phyloP scores from a whole-genome alignment of 2,329 filamentous ascomycete genomes.

The Lecanoromycetidae sp. region DNA sequence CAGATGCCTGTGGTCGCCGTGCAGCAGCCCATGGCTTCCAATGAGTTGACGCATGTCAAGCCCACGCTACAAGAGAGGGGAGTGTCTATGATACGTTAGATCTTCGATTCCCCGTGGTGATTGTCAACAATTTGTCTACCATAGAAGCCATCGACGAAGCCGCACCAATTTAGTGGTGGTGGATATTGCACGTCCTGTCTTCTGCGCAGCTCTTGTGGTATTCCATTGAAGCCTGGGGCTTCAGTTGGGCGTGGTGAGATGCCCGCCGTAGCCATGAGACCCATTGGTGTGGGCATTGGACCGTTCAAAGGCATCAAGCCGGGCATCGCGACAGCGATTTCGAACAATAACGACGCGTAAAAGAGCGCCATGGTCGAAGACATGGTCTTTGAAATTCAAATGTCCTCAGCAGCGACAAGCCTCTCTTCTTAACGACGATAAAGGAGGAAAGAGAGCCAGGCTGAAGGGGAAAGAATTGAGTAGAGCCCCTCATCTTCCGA shows the following conservation, averaged over 20 bases:
- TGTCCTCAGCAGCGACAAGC: background rate
- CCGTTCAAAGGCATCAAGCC: constrained; percentile 15
- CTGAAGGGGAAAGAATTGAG: background rate
- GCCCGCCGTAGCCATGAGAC: constrained; percentile 13
- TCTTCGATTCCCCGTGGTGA: too few relatives aligned
- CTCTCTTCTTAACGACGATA: background rate
- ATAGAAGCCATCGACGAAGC: constrained; percentile 16
- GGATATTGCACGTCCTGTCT: constrained; percentile 8
- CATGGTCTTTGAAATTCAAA: background rate
- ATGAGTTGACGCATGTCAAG: constrained; percentile 17
- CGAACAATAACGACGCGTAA: constrained; percentile 1
- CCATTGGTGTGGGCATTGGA: constrained; percentile 13
- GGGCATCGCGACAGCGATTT: background rate
- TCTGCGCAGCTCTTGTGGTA: constrained; percentile 13
- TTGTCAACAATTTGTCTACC: too few relatives aligned
- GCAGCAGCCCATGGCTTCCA: constrained; percentile 17
- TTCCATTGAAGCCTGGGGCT: constrained; percentile 13
- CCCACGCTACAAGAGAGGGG: constrained; percentile 14
- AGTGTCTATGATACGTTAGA: constrained; percentile 7
- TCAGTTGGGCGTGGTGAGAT: constrained; percentile 17
- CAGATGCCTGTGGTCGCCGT: constrained; percentile 11
- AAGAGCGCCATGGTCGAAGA: background rate
- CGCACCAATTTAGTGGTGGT: constrained; percentile 19
- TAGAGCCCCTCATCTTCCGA: background rate
- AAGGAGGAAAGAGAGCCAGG: background rate